Evolutionary conservation across 192 early-diverging fungal species (phyloP).

Genomic region (Linnemannia hyalina): DNA sequence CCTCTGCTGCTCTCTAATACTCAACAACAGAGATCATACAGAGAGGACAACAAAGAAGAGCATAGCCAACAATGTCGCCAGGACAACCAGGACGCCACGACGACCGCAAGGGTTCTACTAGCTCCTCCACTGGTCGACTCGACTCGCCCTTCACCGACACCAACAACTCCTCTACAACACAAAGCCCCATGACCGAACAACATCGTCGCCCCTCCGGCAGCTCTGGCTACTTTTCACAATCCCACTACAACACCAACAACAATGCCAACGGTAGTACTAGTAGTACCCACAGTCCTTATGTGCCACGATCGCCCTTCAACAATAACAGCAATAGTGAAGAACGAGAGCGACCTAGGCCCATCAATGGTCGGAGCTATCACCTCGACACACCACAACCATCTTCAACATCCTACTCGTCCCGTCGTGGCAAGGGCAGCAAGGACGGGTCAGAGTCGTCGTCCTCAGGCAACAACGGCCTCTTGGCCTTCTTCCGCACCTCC

Average conservation of each 20-base stretch:
- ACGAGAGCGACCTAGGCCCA: slow-evolving; percentile 3
- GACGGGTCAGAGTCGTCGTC: slow-evolving; percentile 24
- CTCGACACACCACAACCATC: slow-evolving; percentile 11
- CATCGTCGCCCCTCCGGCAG: slow-evolving; percentile 32
- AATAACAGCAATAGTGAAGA: slow-evolving; percentile 2
- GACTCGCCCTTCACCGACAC: not conserved
- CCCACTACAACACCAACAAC: slow-evolving; percentile 17
- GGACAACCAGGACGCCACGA: slow-evolving; percentile 17
- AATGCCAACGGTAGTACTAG: not conserved
- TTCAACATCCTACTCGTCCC: not conserved
- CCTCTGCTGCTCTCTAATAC: not conserved
- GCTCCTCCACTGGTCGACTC: slow-evolving; percentile 6
- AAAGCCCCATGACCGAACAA: slow-evolving; percentile 2
- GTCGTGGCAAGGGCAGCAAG: slow-evolving; percentile 19
- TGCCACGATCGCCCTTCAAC: slow-evolving; percentile 1
- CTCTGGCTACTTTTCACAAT: slow-evolving; percentile 38
- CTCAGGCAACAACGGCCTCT: slow-evolving; percentile 8
- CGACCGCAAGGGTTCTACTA: slow-evolving; percentile 22
- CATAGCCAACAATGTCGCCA: slow-evolving; percentile 22
- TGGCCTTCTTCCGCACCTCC: slow-evolving; percentile 42
- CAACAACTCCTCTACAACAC: not conserved
- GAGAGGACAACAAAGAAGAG: too few relatives aligned
- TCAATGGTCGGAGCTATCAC: slow-evolving; percentile 7
- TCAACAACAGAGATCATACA: not conserved
- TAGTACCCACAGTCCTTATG: not conserved